Evolutionary conservation across 179 eudicot species (phyloP).

Genomic region (Vitellaria paradoxa): DNA sequence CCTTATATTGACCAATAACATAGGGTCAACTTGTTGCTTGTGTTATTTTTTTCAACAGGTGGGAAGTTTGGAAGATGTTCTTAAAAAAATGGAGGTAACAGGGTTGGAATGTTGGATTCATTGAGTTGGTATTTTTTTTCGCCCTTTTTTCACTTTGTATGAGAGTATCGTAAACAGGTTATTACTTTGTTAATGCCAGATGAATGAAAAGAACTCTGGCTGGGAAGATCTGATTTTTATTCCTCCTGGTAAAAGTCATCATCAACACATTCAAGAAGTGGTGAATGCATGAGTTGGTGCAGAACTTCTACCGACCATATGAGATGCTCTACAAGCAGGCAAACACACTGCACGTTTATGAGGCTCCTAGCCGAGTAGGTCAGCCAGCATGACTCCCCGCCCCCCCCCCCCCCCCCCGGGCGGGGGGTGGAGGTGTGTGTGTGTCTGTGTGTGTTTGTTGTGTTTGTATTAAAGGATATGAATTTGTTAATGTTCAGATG

Average conservation of each 20-base stretch:
- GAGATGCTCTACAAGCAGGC: constrained; percentile 3
- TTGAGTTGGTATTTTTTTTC: neutral
- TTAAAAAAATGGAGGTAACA: constrained; percentile 95
- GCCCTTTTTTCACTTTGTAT: too few species aligned
- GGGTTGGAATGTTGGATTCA: neutral
- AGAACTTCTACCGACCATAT: neutral
- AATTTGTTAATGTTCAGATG: constrained; percentile 14
- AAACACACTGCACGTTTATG: constrained; percentile 2
- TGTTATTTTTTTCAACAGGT: constrained; percentile 47
- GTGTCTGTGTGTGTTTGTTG: neutral
- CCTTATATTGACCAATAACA: too few species aligned
- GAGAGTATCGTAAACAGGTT: neutral
- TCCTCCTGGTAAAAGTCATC: constrained; percentile 95
- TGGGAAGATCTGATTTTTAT: constrained; percentile 95
- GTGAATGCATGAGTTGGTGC: constrained; percentile 46
- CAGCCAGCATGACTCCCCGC: neutral
- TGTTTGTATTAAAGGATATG: neutral
- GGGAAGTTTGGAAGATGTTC: constrained; percentile 94
- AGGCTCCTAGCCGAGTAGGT: neutral
- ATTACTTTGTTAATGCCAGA: constrained; percentile 36
- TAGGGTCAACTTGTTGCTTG: too few species aligned
- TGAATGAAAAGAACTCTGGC: constrained; percentile 72
- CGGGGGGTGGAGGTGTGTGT: too few species aligned
- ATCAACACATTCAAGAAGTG: constrained; percentile 84
- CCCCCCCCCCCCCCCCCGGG: too few species aligned